A percentile compares a stretch with the other conserved stretches of the same genome.
Evolutionary conservation across 169 alveolate species (phyloP).

Genomic region (Plasmodium inui): DNA sequence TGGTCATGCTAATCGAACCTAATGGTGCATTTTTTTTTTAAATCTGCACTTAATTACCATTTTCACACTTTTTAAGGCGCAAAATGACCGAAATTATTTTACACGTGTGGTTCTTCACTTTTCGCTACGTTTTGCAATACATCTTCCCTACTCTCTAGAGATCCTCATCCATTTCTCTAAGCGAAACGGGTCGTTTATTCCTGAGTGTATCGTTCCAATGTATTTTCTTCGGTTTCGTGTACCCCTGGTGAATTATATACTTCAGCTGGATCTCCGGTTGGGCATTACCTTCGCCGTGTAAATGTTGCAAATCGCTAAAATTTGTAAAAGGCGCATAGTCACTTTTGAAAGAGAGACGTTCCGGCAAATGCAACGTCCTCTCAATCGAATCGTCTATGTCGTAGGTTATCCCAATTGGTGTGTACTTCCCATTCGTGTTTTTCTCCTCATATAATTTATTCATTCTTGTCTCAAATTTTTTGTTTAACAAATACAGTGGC

Average conservation of each 20-base stretch:
- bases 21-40: neutral
- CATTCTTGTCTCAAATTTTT: conserved; percentile 22
- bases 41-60: neutral
- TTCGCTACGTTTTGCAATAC: neutral
- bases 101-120: neutral
- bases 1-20: neutral
- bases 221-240: conserved; percentile 32
- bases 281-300: neutral
- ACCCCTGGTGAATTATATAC: conserved; percentile 73
- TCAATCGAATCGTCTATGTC: conserved; percentile 73
- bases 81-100: neutral
- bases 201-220: conserved; percentile 64
- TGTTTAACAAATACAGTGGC: conserved; percentile 36
- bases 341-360: neutral
- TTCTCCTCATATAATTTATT: neutral
- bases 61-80: neutral
- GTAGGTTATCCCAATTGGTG: conserved; percentile 30
- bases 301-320: neutral
- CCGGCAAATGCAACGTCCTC: conserved; percentile 51
- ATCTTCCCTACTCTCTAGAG: neutral
- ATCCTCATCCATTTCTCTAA: neutral
- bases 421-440: neutral
- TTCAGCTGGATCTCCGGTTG: conserved; percentile 19
- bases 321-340: neutral
- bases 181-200: neutral